Evolutionary conservation across 495 filamentous ascomycete species (phyloP), one percentile per base, ranked within the genome.

Genomic region (Pyrenula massariospora): DNA sequence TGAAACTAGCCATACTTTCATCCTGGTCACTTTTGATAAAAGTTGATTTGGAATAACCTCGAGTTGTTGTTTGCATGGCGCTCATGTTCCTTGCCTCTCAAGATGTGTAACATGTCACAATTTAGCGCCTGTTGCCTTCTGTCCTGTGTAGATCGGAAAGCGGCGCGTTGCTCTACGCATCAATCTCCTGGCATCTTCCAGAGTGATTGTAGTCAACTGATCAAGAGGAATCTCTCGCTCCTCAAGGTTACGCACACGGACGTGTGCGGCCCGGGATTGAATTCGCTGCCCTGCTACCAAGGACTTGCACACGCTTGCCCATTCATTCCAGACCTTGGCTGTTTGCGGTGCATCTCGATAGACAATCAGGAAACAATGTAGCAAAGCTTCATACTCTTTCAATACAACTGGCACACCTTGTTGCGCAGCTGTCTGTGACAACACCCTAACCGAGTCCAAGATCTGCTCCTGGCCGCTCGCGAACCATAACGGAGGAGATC

Each of bases 371-470:
- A 48, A 56, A 22, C 51, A 62, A 59, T 65, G 62, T 11, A 58
- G 58, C 60, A 63, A 63, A 10, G 12, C 48, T 22, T 62, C 58
- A 48, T 65, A 65, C 52, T 65, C 58, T 55, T 56, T 49, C 50
- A 54, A 60, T 1, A 48, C n/a, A 10, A 63, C 53, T 25, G 19
- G 36, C 47, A 63, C 58, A 2, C 59, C 56, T 15, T 58, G 55
- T 11, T 23, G n/a, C 10, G 53, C 22, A 5, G 53, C 56, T 12
- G 22, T 57, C 31, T 59, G 47, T 12, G 58, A 55, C 5, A 60
- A 20, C 12, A 58, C 21, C 25, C 24, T 62, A 1, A 47, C 52
- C 10, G 25, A 24, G 31, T 65, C 62, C 12, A 51, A 2, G 31
- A 59, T n/a, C 50, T 54, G 53, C 55, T 64, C 62, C 21, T 55